Percentiles rank a stretch among this genome's conserved stretches.
Evolutionary conservation across 352 stramenopile species (phyloP).

Genomic region (Pythium vanterpoolii): DNA sequence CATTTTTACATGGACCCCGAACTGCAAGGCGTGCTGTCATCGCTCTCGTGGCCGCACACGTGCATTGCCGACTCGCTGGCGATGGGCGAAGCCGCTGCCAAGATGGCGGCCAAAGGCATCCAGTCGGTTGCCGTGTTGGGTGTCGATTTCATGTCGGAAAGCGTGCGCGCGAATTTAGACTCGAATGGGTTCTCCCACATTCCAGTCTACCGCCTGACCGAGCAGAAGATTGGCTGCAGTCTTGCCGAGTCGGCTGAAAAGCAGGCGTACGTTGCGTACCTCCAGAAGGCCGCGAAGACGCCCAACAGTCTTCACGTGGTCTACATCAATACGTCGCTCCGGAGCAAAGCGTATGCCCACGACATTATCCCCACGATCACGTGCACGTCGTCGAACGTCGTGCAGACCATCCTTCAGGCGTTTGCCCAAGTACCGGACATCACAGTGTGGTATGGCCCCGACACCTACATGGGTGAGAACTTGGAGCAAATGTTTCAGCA

Average conservation of each 20-base stretch:
- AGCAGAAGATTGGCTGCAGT: slow-evolving; percentile 93
- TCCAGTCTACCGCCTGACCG: slow-evolving; percentile 93
- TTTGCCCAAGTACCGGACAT: slow-evolving; percentile 90
- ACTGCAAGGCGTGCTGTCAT: slow-evolving; percentile 88
- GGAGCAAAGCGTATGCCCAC: slow-evolving; percentile 94
- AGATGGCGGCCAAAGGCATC: slow-evolving; percentile 91
- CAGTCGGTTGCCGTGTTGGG: slow-evolving; percentile 92
- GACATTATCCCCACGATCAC: slow-evolving; percentile 96
- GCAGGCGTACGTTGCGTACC: slow-evolving; percentile 91
- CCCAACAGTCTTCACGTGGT: slow-evolving; percentile 94
- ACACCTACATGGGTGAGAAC: slow-evolving; percentile 99
- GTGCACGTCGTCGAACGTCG: slow-evolving; percentile 96
- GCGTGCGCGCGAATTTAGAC: slow-evolving; percentile 91
- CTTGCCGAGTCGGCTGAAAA: slow-evolving; percentile 94
- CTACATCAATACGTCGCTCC: slow-evolving; percentile 98
- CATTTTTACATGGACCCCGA: slow-evolving; percentile 99
- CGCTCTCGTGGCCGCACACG: slow-evolving; percentile 87
- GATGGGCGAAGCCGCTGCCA: slow-evolving; percentile 96
- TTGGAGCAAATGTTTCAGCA: slow-evolving; percentile 92
- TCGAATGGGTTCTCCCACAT: slow-evolving; percentile 90
- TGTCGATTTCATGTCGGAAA: slow-evolving; percentile 98
- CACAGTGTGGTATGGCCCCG: slow-evolving; percentile 91
- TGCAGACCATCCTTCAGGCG: slow-evolving; percentile 95
- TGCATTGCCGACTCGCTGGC: slow-evolving; percentile 95
- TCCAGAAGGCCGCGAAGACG: slow-evolving; percentile 86